Base-by-base conservation (phyloP, 2,329 filamentous ascomycete species). In the Chaetomium sp. region DNA sequence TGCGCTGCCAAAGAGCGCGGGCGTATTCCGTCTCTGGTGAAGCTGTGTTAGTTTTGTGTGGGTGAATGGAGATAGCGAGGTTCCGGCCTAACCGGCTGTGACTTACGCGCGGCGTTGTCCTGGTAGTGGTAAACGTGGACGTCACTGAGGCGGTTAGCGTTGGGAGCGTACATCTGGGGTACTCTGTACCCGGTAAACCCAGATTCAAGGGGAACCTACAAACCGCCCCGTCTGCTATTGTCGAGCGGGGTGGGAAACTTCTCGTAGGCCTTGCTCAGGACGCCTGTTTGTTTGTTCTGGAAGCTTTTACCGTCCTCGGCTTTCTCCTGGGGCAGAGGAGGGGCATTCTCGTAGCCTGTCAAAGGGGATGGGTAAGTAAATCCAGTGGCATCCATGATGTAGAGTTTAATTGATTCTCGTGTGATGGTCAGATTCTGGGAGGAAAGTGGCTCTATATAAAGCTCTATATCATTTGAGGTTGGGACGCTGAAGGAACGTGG, bases 111-210 rank as follows among this genome's bases (percentile, higher is more conserved):
- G 1, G 78, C 68, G 58, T 86, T 86, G 45, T 74, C 77, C 66
- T 85, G 81, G 60, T 85, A 81, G 70, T 90, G 89, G 72, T 96
- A 96, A 64, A 96, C 85, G 70, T 96, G 91, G 12, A 95, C 72
- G 67, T 96, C 91, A 62, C 80, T 84, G 10, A 1, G 35, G 35
- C 2, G 10, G 19, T 48, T 5, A 53, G 52, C 11, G 11, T n/a
- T n/a, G 6, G 6, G 7, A 14, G 6, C 40, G 40, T 42, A 8
- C 12, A 42, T 8, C 12, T 42, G 11, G 14, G 40, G 40, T 6
- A 12, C 8, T 40, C 12, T 40, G 37, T 40, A 40, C 12, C 8
- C 37, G 37, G 37, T 40, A 40, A 27, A 27, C 37, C 37, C 2
- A 9, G 37, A 9, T 40, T 42, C 11, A 7, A 6, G 11, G 11